Conservation (phyloP, 108 stramenopile species). For the Cyclostephanos tholiformis region DNA sequence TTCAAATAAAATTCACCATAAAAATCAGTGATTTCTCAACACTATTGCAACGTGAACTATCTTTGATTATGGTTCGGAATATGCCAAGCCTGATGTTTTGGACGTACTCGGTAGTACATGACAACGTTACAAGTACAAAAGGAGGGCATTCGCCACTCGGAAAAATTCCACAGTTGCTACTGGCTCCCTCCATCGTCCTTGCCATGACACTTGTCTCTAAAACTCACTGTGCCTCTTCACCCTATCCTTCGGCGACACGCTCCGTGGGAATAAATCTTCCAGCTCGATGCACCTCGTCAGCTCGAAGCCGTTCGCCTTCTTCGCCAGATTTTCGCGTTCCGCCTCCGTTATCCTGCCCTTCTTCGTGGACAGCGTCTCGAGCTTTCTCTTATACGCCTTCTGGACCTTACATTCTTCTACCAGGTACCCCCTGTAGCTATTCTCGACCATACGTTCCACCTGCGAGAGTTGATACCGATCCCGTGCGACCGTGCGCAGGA, state of each 20-base stretch:
- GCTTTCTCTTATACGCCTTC: constrained; percentile 60
- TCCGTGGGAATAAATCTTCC: constrained; percentile 69
- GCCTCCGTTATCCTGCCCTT: constrained; percentile 46
- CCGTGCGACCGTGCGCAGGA: constrained; percentile 74
- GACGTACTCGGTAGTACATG: too few species aligned
- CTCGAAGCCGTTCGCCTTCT: constrained; percentile 65
- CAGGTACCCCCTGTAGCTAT: constrained; percentile 75
- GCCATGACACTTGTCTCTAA: constrained; percentile 53
- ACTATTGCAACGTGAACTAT: too few species aligned
- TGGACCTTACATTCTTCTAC: constrained; percentile 83
- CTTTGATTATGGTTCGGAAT: too few species aligned
- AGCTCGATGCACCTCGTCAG: constrained; percentile 76
- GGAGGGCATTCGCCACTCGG: not conserved
- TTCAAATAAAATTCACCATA: too few species aligned
- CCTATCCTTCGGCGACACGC: constrained; percentile 32
- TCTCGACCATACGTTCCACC: constrained; percentile 89
- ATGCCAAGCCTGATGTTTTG: too few species aligned
- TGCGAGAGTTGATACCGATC: constrained; percentile 89
- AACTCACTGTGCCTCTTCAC: constrained; percentile 26
- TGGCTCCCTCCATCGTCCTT: not conserved
- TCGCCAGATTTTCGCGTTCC: constrained; percentile 51
- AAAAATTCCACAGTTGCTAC: not conserved
- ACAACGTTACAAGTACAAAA: too few species aligned
- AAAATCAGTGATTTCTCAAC: not conserved
- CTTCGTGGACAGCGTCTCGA: constrained; percentile 49